Evolutionary conservation across 345 rosid genomes (phyloP), one percentile per base, ranked within the genome.

Genomic region (Eucalyptus tenuipes): DNA sequence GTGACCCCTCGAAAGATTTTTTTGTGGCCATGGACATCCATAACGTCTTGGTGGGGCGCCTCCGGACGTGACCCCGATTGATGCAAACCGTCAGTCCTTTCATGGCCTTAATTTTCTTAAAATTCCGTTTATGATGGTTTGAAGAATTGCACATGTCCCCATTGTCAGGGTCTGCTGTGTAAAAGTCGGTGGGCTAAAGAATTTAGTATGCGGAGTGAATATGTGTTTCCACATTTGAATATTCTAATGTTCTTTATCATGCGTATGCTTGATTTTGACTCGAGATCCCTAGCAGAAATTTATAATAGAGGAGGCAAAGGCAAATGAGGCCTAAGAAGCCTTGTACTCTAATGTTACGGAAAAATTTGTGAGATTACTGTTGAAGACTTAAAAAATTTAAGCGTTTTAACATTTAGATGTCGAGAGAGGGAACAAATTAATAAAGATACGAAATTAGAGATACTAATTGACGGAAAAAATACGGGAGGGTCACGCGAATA

Each of bases 321-420:
- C 25, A 55, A 24, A 55, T 0, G 29, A 24, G 29, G 18, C 0
- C 4, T 55, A 10, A 24, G 13, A 52, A 52, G 24, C 0, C 57
- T 52, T 2, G 1, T 20, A 25, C 1, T 52, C 7, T 18, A 18
- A 52, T 52, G 4, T 52, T 1, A 18, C 3, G 2, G 7, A 52
- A 7, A 7, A 0, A 7, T 18, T 52, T 18, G 4, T 0, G 57
- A 3, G 10, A 52, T 18, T 52, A 8, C 8, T 0, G 1, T 52
- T 0, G 2, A 8, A 0, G 18, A 0, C 3, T 20, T 20, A 52
- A 7, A 7, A 52, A 52, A 20, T 52, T 55, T 55, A 2, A 55
- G 29, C 0, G 3, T 24, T 24, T 3, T 55, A 24, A 24, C 3
- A 24, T 24, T 24, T 22, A 55, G 6, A 55, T 24, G 29, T 24